Base-by-base conservation (phyloP, 164 flowering plant species). In the Hamamelis virginiana region DNA sequence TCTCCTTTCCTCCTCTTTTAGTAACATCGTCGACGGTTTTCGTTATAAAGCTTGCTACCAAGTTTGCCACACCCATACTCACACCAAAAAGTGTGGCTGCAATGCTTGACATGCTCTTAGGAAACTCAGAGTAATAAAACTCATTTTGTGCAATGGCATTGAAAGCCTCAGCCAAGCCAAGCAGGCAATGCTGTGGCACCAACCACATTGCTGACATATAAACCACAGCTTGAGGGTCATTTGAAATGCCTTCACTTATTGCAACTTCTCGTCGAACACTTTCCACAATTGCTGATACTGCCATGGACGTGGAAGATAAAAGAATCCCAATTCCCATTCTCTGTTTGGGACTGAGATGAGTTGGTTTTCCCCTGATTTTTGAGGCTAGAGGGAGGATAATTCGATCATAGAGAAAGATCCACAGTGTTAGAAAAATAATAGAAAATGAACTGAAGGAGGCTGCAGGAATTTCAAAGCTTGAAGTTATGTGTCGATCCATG, bases 271-370 rank as follows among this genome's bases (percentile, higher is more conserved):
- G 65, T 3, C 84, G 65, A 9, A 64, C 25, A 1, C 23, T 46
- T 77, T 89, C 94, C 2, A 81, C 77, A 1, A 59, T 21, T 3
- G 84, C 86, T 0, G 76, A 41, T 8, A 75, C 69, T 12, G 71
- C 73, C 69, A 72, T 73, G 14, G 78, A 66, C 6, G 60, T 11
- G 45, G 62, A 25, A 2, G 83, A 73, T 1, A 81, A 13, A 0
- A 81, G 45, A 10, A 87, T 70, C 46, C 91, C 91, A 3, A 81
- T 72, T 52, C 91, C 91, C 89, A 87, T 85, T 55, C 91, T 75
- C 45, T 64, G 55, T 62, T 82, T 85, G 1, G 72, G 76, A 18
- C 81, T 72, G n/a, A 87, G 50, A 3, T 62, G 64, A 5, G 77
- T 76, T n/a, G 77, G 83, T 67, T 72, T 81, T 14, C 88, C 82